Evolutionary conservation across 495 filamentous ascomycete genomes (phyloP), one percentile per base, ranked within the genome.

Genomic region (Aspergillus avenaceus): DNA sequence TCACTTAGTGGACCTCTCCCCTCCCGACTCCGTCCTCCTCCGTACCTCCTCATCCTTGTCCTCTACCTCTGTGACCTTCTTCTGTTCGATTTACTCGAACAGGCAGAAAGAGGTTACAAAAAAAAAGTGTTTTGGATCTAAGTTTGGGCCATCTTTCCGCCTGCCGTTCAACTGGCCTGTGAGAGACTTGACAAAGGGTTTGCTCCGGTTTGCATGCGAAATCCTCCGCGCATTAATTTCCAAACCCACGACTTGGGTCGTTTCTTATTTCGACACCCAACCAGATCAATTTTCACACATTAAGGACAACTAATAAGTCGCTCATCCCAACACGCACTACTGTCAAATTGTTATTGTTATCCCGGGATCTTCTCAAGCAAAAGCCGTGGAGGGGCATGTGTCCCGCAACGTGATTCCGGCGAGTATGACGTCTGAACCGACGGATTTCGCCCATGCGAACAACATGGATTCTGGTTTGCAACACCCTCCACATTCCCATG

Each of bases 371-470:
- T 50, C 36, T 16, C 32, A 18, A 27, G 50, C 5, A 22, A 46
- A 16, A 37, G 37, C 28, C 48, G 52, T 31, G 57, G 58, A 60
- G 58, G 58, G 69, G 71, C 58, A 74, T 74, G 71, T 54, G 63
- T 68, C 61, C 64, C 69, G 57, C 67, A 45, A 42, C 52, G 53
- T 53, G 56, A 48, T 56, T 53, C 58, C 61, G 57, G 60, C 50
- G 61, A 66, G 58, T 68, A 74, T 72, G 69, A 74, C 69, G 71
- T 74, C 71, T 68, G 66, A 68, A 64, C 43, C 55, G 51, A 63
- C 63, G 56, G 55, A 60, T 52, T 64, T 61, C 52, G 52, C 62
- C 52, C 53, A 54, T 56, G 40, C 53, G 26, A 52, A 51, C 46
- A 54, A 60, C 29, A 63, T 56, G 63, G 60, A 67, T 50, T 58